phyloP scores from a whole-genome alignment of 192 early-diverging fungal species.

The Coemansia sp. region DNA sequence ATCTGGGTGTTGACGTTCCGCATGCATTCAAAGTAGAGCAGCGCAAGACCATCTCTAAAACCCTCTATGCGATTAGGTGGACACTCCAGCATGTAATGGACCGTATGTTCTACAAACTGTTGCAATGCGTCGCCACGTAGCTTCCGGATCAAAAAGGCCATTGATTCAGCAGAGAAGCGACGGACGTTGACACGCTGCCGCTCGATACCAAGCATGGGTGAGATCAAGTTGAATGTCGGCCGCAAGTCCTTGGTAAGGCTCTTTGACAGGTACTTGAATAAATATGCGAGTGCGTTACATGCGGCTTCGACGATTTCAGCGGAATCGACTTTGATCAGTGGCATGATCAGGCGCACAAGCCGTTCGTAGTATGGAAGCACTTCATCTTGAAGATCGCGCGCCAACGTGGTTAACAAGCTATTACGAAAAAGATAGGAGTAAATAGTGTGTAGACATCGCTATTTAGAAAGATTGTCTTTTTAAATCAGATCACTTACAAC shows the following conservation, averaged over 20 bases:
- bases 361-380: constrained; percentile 74
- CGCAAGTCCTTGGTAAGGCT: constrained; percentile 68
- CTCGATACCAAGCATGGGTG: constrained; percentile 69
- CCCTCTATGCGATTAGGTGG: constrained; percentile 31
- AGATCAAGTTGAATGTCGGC: constrained; percentile 75
- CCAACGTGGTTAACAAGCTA: constrained; percentile 76
- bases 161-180: constrained; percentile 87
- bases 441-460: constrained; percentile 9
- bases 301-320: constrained; percentile 77
- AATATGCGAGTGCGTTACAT: constrained; percentile 84
- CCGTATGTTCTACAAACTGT: constrained; percentile 62
- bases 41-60: constrained; percentile 73
- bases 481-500: no score
- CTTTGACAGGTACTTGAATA: constrained; percentile 87
- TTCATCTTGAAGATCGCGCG: constrained; percentile 91
- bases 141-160: constrained; percentile 88
- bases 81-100: constrained; percentile 50
- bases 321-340: constrained; percentile 65
- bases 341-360: constrained; percentile 66
- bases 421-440: neutral
- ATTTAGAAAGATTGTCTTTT: neutral
- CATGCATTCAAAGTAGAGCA: constrained; percentile 82
- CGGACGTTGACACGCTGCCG: constrained; percentile 74
- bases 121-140: constrained; percentile 61
- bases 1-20: constrained; percentile 64